Conservation (phyloP, 2,329 filamentous ascomycete species). For the Sclerotinia trifoliorum region DNA sequence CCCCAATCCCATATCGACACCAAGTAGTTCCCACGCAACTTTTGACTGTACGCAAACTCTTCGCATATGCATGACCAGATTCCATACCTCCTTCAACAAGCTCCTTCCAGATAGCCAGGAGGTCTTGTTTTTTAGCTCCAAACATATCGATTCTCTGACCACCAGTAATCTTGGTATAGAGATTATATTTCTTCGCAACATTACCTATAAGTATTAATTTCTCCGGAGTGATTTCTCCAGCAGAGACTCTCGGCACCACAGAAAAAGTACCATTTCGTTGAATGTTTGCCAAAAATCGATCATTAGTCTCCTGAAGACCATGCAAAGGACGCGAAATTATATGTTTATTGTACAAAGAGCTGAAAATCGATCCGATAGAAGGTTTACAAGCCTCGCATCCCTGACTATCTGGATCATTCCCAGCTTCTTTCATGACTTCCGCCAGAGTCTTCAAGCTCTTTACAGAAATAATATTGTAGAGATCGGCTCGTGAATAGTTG, state of each 20-base stretch:
- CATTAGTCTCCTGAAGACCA: constrained; percentile 87
- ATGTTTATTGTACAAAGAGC: constrained; percentile 80
- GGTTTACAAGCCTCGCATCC: constrained; percentile 90
- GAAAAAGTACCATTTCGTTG: constrained; percentile 90
- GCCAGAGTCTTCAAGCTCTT: constrained; percentile 71
- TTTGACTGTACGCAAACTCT: constrained; percentile 85
- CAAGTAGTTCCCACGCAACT: constrained; percentile 88
- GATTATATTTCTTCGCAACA: constrained; percentile 77
- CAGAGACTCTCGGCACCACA: constrained; percentile 78
- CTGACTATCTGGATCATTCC: constrained; percentile 67
- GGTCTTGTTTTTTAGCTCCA: constrained; percentile 82
- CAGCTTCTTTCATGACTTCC: constrained; percentile 76
- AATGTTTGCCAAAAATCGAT: constrained; percentile 83
- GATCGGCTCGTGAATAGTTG: constrained; percentile 75
- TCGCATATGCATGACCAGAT: constrained; percentile 87
- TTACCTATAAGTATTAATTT: constrained; percentile 80
- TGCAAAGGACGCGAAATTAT: constrained; percentile 69
- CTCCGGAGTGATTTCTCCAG: constrained; percentile 83
- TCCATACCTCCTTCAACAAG: constrained; percentile 85
- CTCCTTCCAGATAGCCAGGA: constrained; percentile 77
- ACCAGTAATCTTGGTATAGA: constrained; percentile 92
- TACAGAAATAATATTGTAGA: constrained; percentile 87
- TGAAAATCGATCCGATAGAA: constrained; percentile 74
- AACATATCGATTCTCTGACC: constrained; percentile 93
- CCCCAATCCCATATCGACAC: constrained; percentile 86